Evolutionary conservation across 192 early-diverging fungal genomes (phyloP).

Genomic region (Coemansia sp.): DNA sequence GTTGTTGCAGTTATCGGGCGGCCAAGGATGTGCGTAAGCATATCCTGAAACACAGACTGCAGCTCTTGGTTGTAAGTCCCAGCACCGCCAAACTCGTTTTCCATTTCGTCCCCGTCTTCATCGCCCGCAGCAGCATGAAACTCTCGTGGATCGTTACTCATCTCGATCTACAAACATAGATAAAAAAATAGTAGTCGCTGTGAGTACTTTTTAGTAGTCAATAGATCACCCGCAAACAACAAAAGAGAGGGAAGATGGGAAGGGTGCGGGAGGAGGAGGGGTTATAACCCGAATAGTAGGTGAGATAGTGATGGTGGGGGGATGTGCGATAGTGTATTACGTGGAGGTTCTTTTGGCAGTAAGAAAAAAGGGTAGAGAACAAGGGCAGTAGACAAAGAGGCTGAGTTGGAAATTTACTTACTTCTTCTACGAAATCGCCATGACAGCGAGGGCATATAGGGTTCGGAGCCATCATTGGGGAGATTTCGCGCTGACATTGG

Average conservation of each 20-base stretch:
- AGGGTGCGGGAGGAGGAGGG: not conserved
- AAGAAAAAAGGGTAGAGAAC: not conserved
- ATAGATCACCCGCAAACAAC: not conserved
- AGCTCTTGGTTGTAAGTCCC: conserved; percentile 57
- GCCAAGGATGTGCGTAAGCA: conserved; percentile 41
- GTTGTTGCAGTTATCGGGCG: conserved; percentile 9
- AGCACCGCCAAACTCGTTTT: conserved; percentile 58
- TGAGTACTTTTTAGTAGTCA: not conserved
- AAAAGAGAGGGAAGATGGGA: not conserved
- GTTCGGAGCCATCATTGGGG: conserved; percentile 71
- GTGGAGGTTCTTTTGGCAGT: not conserved
- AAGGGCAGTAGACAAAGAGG: not conserved
- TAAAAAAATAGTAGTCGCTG: not conserved
- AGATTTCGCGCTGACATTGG: conserved; percentile 63
- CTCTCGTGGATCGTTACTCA: conserved; percentile 51
- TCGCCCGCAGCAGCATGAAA: conserved; percentile 28
- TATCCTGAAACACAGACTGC: conserved; percentile 44
- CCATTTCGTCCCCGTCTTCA: conserved; percentile 54
- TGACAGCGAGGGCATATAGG: conserved; percentile 81
- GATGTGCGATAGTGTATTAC: not conserved
- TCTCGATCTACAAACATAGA: conserved; percentile 26
- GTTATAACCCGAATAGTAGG: not conserved
- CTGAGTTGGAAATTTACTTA: conserved; percentile 27
- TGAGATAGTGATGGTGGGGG: conserved; percentile 2
- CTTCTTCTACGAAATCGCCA: conserved; percentile 85